Base-by-base conservation (phyloP, 2,329 filamentous ascomycete species). In the Aphanocladium album region DNA sequence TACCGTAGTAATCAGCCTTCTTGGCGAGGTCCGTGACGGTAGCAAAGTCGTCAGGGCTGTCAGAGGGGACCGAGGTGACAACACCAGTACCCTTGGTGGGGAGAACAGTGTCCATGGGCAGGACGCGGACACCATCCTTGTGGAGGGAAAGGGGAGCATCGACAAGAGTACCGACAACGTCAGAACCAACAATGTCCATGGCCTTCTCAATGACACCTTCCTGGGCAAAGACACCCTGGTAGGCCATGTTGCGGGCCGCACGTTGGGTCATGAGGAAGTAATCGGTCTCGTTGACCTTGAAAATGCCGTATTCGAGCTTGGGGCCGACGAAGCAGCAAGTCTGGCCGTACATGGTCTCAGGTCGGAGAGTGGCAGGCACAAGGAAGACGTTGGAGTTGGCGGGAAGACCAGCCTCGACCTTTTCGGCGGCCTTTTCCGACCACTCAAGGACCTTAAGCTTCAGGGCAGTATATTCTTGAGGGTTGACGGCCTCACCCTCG, bases 331-430 rank as follows among this genome's bases (percentile, higher is more conserved):
- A 99, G 74, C 93, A 96, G 77, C 91, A 96, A 4, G 88, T 96
- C 76, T 98, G 95, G 45, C 96, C 96, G 72, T 98, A 99, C 93
- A 99, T 98, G 39, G 95, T 99, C 80, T 99, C 95, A 2, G 95
- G 91, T 64, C 95, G 84, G 63, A 99, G 83, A 60, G 95, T 98
- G 17, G 95, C 95, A 14, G 95, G 90, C 14, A 98, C 86, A 69
- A 98, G 89, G 79, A 89, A 98, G 60, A 97, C 88, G 63, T 89
- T 89, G 50, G 90, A 88, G 65, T 84, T 86, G 39, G 87, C 82
- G 6, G 93, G 90, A 4, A 98, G 78, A 78, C 93, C 95, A 65
- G 85, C 88, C 72, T 88, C 83, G 62, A 98, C 77, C 57, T 84
- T 78, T 66, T 89, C 84, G 65, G 86, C 84, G 25, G 91, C 89